Conservation (phyloP, 2,329 filamentous ascomycete genomes). For the Fusarium sp. region DNA sequence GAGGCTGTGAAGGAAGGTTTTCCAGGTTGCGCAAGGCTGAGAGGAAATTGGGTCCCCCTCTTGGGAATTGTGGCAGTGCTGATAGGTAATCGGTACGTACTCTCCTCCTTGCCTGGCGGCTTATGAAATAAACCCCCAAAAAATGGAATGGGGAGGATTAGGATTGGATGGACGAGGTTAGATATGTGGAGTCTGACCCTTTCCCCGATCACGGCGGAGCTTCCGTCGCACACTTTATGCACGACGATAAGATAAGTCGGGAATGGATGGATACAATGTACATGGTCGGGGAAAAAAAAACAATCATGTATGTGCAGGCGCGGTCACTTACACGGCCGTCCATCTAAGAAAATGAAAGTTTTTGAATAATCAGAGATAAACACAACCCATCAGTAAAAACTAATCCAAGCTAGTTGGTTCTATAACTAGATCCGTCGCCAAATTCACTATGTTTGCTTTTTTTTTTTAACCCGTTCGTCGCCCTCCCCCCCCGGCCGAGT, state of each 20-base stretch:
- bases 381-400: background rate
- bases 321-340: background rate
- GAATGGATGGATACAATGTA: background rate
- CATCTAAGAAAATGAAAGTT: background rate
- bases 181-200: background rate
- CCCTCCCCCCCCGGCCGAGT: conserved; percentile 17
- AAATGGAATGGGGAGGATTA: background rate
- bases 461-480: conserved; percentile 6
- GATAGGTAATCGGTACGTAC: background rate
- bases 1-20: background rate
- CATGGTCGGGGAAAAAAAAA: no score
- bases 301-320: background rate
- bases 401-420: background rate
- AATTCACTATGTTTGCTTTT: conserved; percentile 2
- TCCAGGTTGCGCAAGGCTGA: conserved; percentile 1
- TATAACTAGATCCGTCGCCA: background rate
- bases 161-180: background rate
- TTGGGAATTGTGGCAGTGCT: background rate
- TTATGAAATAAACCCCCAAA: background rate
- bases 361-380: background rate
- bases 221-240: background rate
- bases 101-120: background rate
- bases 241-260: background rate
- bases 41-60: background rate
- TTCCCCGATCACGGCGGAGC: background rate